These are phyloP conservation scores for Xylaria sp. DNA, from an alignment of 2,329 filamentous ascomycete species.

Conservation along the genomic window DNA sequence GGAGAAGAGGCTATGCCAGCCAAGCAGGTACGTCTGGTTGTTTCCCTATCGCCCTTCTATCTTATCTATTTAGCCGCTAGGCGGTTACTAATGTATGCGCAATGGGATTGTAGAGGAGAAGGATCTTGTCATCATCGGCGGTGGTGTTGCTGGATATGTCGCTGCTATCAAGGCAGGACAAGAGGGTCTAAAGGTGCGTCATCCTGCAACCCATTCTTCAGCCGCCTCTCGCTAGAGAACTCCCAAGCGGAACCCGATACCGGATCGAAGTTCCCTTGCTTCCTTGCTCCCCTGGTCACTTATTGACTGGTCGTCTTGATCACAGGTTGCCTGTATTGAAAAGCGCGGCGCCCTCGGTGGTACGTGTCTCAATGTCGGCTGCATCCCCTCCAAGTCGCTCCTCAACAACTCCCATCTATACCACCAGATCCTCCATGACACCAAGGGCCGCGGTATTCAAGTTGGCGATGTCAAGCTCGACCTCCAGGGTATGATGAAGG, in stretches of 20 bases:
- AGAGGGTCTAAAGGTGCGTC: constrained; percentile 88
- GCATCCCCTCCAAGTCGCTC: constrained; percentile 98
- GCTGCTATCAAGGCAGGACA: constrained; percentile 99
- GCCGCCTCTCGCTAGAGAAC: not conserved
- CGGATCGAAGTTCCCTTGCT: constrained; percentile 1
- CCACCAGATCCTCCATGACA: constrained; percentile 96
- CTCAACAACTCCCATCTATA: constrained; percentile 99
- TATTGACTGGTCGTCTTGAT: constrained; percentile 20
- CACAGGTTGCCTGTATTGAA: constrained; percentile 94
- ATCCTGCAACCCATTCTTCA: not conserved
- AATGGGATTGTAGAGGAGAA: constrained; percentile 76
- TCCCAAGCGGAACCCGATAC: constrained; percentile 23
- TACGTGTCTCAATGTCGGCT: constrained; percentile 98
- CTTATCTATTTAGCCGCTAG: constrained; percentile 35
- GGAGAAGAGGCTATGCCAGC: constrained; percentile 69
- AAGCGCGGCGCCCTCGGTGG: constrained; percentile 95
- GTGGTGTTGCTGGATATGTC: constrained; percentile 98
- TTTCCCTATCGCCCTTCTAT: not conserved
- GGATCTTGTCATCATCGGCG: constrained; percentile 97
- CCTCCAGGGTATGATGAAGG: constrained; percentile 96
- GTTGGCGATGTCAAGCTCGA: constrained; percentile 98
- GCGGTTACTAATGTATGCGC: constrained; percentile 5
- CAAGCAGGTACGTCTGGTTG: constrained; percentile 58
- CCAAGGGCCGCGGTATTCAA: constrained; percentile 96
- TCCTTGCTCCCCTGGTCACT: not conserved